These are phyloP conservation scores for Cladophialophora yegresii DNA, from an alignment of 2,329 filamentous ascomycete genomes.

Conservation along the genomic window DNA sequence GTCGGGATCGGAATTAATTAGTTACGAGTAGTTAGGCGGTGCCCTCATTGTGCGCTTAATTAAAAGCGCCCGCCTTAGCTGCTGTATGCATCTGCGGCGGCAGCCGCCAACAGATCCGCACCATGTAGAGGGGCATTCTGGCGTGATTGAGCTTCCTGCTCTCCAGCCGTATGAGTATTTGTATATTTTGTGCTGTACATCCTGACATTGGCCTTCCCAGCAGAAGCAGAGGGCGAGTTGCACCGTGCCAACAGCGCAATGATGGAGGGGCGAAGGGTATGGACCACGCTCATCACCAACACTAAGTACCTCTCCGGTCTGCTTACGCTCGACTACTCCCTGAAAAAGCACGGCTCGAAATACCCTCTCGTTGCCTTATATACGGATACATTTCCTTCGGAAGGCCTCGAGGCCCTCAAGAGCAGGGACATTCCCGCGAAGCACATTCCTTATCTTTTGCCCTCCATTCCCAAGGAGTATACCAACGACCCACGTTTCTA, in stretches of 20 bases:
- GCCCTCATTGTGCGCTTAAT: neutral
- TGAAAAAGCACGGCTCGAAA: conserved; percentile 63
- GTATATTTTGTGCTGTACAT: neutral
- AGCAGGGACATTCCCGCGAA: conserved; percentile 69
- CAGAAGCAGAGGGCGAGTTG: conserved; percentile 1
- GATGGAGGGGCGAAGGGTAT: conserved; percentile 58
- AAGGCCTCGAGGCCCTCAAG: conserved; percentile 69
- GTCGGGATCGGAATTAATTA: neutral
- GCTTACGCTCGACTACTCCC: conserved; percentile 75
- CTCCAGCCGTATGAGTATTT: neutral
- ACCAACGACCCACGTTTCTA: conserved; percentile 79
- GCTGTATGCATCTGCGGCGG: neutral
- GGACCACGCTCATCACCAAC: conserved; percentile 87
- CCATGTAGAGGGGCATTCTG: conserved; percentile 2
- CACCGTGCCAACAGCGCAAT: neutral
- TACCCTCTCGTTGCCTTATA: conserved; percentile 84
- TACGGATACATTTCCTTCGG: conserved; percentile 71
- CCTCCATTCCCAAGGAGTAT: conserved; percentile 66
- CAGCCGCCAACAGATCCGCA: neutral
- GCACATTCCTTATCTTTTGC: conserved; percentile 71
- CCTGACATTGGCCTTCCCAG: conserved; percentile 1
- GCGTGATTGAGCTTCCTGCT: conserved; percentile 15
- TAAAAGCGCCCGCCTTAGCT: neutral
- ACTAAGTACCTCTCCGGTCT: conserved; percentile 78
- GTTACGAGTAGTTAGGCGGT: too few species aligned